A percentile compares a stretch with the other conserved stretches of the same genome.
Conservation (phyloP, 352 stramenopile species). For the Pythium plurisporium region DNA sequence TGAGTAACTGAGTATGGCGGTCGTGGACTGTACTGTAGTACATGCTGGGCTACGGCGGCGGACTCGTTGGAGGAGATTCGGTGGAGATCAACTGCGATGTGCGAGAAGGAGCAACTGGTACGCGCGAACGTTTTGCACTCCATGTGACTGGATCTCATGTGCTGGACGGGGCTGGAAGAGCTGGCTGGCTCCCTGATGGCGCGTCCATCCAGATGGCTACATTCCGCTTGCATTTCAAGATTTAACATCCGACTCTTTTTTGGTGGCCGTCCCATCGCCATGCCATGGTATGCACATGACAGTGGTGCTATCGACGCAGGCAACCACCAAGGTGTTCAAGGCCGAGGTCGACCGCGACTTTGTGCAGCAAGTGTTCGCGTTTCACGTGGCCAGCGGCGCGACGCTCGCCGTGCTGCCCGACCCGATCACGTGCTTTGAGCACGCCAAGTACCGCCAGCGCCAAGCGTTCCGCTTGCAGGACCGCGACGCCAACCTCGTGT, state of each 20-base stretch:
- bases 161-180: no score
- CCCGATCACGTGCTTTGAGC: slow-evolving; percentile 77
- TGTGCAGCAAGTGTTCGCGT: slow-evolving; percentile 50
- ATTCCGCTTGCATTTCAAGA: no score
- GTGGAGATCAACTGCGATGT: slow-evolving; percentile 61
- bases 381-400: slow-evolving; percentile 45
- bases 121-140: not conserved
- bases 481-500: slow-evolving; percentile 52
- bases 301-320: slow-evolving; percentile 66
- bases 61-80: slow-evolving; percentile 71
- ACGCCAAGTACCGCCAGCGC: slow-evolving; percentile 59
- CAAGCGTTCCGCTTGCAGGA: slow-evolving; percentile 52
- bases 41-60: slow-evolving; percentile 78
- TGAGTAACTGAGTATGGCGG: no score
- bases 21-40: slow-evolving; percentile 38
- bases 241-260: slow-evolving; percentile 3
- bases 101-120: slow-evolving; percentile 42
- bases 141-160: not conserved
- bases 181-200: slow-evolving; percentile 2
- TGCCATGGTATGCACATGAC: no score
- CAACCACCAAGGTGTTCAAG: slow-evolving; percentile 89
- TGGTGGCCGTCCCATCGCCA: no score
- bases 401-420: slow-evolving; percentile 74
- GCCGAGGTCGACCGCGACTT: slow-evolving; percentile 34
- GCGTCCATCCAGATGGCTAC: slow-evolving; percentile 16